Conservation (phyloP, 164 flowering plant genomes). For the Magnolia kwangsiensis region DNA sequence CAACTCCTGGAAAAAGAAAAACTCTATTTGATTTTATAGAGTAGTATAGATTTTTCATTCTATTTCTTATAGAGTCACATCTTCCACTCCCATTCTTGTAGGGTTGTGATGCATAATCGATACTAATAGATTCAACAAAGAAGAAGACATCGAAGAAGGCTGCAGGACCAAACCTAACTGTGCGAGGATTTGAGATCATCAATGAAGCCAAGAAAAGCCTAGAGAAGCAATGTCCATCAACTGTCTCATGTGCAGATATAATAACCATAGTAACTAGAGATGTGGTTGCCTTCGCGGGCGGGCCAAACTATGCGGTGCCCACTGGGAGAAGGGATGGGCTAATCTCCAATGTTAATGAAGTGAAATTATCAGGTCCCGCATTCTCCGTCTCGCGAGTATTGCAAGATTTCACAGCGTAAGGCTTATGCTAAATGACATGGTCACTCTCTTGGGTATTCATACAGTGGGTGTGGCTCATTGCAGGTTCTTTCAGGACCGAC, state of each 20-base stretch:
- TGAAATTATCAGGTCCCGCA: conserved; percentile 6
- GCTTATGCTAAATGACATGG: conserved; percentile 7
- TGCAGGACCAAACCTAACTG: conserved; percentile 5
- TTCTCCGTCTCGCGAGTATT: background rate
- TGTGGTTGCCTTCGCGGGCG: conserved; percentile 5
- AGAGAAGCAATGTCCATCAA: background rate
- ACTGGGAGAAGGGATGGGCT: conserved; percentile 18
- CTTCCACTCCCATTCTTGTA: background rate
- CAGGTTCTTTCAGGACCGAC: conserved; percentile 28
- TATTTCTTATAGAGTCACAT: no score
- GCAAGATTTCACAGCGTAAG: conserved; percentile 7
- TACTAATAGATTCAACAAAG: conserved; percentile 4
- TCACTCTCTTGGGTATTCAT: conserved; percentile 32
- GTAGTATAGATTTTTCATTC: no score
- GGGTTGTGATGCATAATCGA: conserved; percentile 14
- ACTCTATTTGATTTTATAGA: no score
- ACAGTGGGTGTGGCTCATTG: conserved; percentile 47
- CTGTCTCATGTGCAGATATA: conserved; percentile 10
- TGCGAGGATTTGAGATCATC: conserved; percentile 6
- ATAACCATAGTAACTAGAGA: conserved; percentile 8
- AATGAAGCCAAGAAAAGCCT: conserved; percentile 2
- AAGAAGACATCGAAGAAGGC: conserved; percentile 8
- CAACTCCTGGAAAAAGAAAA: no score
- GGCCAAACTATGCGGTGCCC: conserved; percentile 5
- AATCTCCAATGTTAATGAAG: conserved; percentile 4